These are phyloP conservation scores for Echeveria elegans DNA, from an alignment of 164 flowering plant species.

Conservation along the genomic window DNA sequence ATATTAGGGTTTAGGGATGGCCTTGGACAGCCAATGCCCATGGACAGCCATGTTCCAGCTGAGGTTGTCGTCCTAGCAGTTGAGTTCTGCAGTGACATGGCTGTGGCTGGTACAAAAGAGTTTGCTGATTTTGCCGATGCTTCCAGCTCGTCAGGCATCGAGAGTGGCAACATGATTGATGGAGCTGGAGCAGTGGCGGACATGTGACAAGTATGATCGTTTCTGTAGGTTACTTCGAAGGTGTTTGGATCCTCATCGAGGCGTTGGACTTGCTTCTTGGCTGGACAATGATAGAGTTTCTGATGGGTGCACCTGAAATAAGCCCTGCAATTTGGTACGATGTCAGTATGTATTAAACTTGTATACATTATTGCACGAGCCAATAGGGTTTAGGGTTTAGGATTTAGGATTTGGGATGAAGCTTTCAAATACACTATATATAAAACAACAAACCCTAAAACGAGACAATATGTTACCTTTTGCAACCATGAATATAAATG, in stretches of 20 bases:
- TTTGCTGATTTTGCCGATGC: neutral
- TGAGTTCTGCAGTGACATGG: neutral
- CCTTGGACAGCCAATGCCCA: too few species aligned
- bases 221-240: constrained; percentile 55
- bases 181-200: constrained; percentile 29
- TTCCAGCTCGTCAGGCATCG: too few species aligned
- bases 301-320: constrained; percentile 90
- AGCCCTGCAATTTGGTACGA: constrained; percentile 28
- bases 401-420: too few species aligned
- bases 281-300: constrained; percentile 58
- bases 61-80: neutral
- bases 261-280: constrained; percentile 85
- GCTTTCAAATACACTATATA: too few species aligned
- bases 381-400: too few species aligned
- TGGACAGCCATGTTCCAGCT: constrained; percentile 13
- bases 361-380: too few species aligned
- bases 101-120: neutral
- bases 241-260: constrained; percentile 52
- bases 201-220: constrained; percentile 58
- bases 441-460: too few species aligned
- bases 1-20: too few species aligned
- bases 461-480: too few species aligned
- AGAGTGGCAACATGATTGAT: neutral
- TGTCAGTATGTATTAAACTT: too few species aligned
- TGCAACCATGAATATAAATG: too few species aligned